Evolutionary conservation across 1,284 basidiomycete genomes (phyloP), one percentile per base, ranked within the genome.

Genomic region (Heterobasidion annosum): DNA sequence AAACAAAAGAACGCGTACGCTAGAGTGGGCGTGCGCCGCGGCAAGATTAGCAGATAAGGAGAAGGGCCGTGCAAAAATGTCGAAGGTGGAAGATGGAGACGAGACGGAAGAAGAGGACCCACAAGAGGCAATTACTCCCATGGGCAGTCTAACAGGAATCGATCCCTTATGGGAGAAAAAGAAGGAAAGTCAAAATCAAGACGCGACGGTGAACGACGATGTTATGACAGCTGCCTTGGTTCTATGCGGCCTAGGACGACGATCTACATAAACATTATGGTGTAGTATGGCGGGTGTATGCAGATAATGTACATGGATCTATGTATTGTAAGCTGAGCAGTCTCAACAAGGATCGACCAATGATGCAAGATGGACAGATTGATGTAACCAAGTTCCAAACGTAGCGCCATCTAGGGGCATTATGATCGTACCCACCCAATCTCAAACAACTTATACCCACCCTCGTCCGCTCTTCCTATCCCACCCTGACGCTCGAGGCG

Each of bases 11-110:
- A 71, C 73, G 55, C 71, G 75, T 40, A 85, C 82, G 37, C 73
- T 88, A 25, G 85, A 88, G 64, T 88, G 83, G 81, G 85, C 85
- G 3, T 88, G 85, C 65, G 85, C 82, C 0, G 75, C 78, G 8
- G 81, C 82, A 37, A 62, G 73, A 34, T 51, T 74, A 8, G 67
- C 67, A 6, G 67, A 33, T 56, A 56, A 57, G 50, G 48, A 50
- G 52, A 43, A 18, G 12, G 53, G 43, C 53, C 56, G 50, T 48
- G 56, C 48, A 37, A 62, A 59, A 0, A 53, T 55, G 65, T 63
- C 4, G 67, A 68, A 47, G 34, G 66, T 65, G 34, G 65, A 69
- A 35, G 71, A 70, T 5, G 73, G 72, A 43, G 56, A 59, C n/a
- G 62, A 62, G 43, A 60, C 56, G 37, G 57, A 58, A 19, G 57